Percentiles rank a stretch among this genome's conserved stretches.
Conservation (phyloP, 352 stramenopile genomes). For the Globisporangium middletonii region DNA sequence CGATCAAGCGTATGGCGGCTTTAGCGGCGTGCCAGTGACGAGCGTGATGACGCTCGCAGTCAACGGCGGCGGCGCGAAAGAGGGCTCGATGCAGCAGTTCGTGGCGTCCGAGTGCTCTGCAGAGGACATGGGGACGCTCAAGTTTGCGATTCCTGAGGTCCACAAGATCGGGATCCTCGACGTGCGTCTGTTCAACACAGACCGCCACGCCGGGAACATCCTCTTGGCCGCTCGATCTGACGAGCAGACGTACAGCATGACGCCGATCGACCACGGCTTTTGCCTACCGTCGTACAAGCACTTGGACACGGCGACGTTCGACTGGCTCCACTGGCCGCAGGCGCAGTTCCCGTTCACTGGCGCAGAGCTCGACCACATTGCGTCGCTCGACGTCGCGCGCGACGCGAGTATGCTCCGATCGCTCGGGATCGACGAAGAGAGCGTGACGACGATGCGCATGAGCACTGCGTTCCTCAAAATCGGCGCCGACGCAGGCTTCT, state of each 20-base stretch:
- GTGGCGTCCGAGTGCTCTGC: constrained; percentile 76
- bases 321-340: constrained; percentile 87
- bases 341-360: constrained; percentile 83
- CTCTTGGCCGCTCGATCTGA: constrained; percentile 45
- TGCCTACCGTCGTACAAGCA: constrained; percentile 80
- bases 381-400: constrained; percentile 43
- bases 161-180: constrained; percentile 89
- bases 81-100: constrained; percentile 84
- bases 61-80: constrained; percentile 59
- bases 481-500: constrained; percentile 73
- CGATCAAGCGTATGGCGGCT: constrained; percentile 69
- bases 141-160: constrained; percentile 80
- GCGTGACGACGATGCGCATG: constrained; percentile 76
- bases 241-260: constrained; percentile 78
- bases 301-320: constrained; percentile 74
- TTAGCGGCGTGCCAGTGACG: constrained; percentile 81
- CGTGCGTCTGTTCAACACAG: constrained; percentile 86
- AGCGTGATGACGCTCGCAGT: constrained; percentile 64
- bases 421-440: constrained; percentile 76
- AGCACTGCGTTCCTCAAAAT: constrained; percentile 71
- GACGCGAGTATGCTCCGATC: constrained; percentile 60
- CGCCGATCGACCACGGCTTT: constrained; percentile 87
- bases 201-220: constrained; percentile 86
- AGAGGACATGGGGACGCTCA: constrained; percentile 85
- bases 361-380: constrained; percentile 71